Percentiles rank a stretch among this genome's conserved stretches.
phyloP scores from a whole-genome alignment of 1,284 basidiomycete genomes.

The Fistulina hepatica region DNA sequence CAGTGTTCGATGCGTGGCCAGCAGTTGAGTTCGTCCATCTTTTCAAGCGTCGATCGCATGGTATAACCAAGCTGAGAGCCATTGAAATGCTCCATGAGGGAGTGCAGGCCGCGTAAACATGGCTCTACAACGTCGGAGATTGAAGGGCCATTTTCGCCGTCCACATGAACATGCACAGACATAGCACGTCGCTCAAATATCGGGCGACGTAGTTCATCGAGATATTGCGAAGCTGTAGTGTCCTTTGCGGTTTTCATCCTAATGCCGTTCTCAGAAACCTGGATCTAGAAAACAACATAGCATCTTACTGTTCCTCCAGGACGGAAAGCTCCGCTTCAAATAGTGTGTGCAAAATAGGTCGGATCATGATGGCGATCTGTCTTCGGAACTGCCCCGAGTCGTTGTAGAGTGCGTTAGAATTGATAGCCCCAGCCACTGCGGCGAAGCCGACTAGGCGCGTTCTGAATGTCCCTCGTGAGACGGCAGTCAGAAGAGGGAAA shows the following conservation, averaged over 20 bases:
- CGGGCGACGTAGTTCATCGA: slow-evolving; percentile 73
- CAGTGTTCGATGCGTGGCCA: slow-evolving; percentile 74
- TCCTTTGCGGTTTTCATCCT: slow-evolving; percentile 56
- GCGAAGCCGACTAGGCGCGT: slow-evolving; percentile 80
- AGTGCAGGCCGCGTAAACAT: slow-evolving; percentile 62
- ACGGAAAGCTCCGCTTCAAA: slow-evolving; percentile 49
- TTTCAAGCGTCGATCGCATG: slow-evolving; percentile 60
- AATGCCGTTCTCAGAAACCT: slow-evolving; percentile 4
- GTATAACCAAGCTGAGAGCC: slow-evolving; percentile 66
- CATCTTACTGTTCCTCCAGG: slow-evolving; percentile 60
- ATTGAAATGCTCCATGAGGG: slow-evolving; percentile 69
- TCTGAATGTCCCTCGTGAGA: slow-evolving; percentile 28
- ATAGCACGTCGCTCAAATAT: slow-evolving; percentile 70
- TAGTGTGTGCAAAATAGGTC: slow-evolving; percentile 64
- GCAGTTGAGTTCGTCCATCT: slow-evolving; percentile 47
- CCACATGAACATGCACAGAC: slow-evolving; percentile 78
- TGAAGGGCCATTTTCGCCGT: slow-evolving; percentile 81
- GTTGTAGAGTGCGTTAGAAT: slow-evolving; percentile 78
- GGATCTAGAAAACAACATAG: slow-evolving; percentile 8
- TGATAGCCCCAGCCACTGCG: slow-evolving; percentile 71
- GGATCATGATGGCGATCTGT: slow-evolving; percentile 67
- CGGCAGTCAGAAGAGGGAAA: background rate
- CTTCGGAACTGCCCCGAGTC: slow-evolving; percentile 64
- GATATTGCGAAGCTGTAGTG: slow-evolving; percentile 61
- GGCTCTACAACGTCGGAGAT: slow-evolving; percentile 65